Percentiles rank a stretch among this genome's conserved stretches.
Evolutionary conservation across 2,329 filamentous ascomycete genomes (phyloP).

Genomic region (Penicillium fuscoglaucum): DNA sequence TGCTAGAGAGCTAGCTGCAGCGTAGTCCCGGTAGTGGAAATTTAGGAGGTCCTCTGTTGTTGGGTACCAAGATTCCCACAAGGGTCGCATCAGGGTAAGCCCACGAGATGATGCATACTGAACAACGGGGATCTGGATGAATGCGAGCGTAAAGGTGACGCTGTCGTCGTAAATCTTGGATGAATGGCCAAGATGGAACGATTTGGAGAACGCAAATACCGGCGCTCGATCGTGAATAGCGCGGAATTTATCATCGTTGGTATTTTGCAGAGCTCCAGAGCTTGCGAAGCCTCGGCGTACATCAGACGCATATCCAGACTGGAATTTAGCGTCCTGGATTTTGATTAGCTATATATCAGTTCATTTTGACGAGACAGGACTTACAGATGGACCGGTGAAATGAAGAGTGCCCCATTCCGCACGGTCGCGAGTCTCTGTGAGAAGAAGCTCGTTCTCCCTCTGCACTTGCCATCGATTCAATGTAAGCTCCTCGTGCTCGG

Average conservation of each 20-base stretch:
- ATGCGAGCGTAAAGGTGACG: conserved; percentile 72
- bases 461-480: conserved; percentile 48
- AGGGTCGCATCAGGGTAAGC: conserved; percentile 72
- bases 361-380: conserved; percentile 12
- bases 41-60: conserved; percentile 63
- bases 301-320: conserved; percentile 66
- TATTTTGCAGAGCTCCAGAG: conserved; percentile 65
- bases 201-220: conserved; percentile 75
- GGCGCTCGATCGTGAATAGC: conserved; percentile 75
- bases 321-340: conserved; percentile 60
- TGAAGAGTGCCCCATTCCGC: conserved; percentile 82
- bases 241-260: conserved; percentile 66
- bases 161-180: conserved; percentile 48
- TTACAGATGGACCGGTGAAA: conserved; percentile 67
- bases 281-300: conserved; percentile 70
- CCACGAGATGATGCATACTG: conserved; percentile 77
- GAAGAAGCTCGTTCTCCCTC: conserved; percentile 59
- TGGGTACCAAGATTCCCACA: conserved; percentile 76
- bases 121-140: conserved; percentile 75
- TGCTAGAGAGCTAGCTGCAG: conserved; percentile 63
- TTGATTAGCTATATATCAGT: conserved; percentile 15
- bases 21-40: conserved; percentile 76
- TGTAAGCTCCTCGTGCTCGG: conserved; percentile 39
- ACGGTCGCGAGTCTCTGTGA: conserved; percentile 72
- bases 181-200: conserved; percentile 55